Conservation (phyloP, 805 yeast species). For the Kazachstania martiniae region DNA sequence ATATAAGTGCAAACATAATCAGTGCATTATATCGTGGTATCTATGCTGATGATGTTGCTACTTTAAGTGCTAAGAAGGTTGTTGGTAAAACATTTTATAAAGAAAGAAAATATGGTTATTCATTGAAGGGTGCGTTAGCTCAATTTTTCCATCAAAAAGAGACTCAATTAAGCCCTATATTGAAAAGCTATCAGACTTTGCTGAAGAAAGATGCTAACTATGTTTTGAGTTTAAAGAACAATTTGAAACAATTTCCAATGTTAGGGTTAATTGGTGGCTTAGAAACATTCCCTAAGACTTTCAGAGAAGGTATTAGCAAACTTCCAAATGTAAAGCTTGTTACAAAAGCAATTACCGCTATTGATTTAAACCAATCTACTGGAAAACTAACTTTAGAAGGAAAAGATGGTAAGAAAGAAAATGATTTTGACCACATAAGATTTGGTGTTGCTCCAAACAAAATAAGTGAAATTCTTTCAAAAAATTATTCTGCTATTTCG, state of each 20-base stretch:
- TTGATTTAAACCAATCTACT: not conserved
- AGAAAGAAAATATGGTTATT: constrained; percentile 52
- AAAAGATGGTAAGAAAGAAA: not conserved
- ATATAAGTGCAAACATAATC: constrained; percentile 42
- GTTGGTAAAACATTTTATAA: constrained; percentile 43
- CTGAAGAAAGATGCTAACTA: constrained; percentile 32
- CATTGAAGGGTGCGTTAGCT: constrained; percentile 36
- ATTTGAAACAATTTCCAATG: constrained; percentile 50
- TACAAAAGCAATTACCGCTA: constrained; percentile 4
- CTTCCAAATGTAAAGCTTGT: constrained; percentile 28
- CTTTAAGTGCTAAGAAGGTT: constrained; percentile 55
- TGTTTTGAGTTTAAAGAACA: constrained; percentile 27
- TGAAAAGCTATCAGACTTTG: constrained; percentile 30
- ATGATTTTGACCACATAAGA: constrained; percentile 47
- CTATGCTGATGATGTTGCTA: constrained; percentile 72
- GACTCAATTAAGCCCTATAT: constrained; percentile 17
- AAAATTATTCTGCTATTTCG: constrained; percentile 9
- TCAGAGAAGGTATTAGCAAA: constrained; percentile 30
- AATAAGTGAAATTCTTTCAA: constrained; percentile 28
- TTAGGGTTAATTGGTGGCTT: constrained; percentile 48
- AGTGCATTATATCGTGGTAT: constrained; percentile 86
- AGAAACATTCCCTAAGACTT: constrained; percentile 37
- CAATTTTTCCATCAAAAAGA: constrained; percentile 24
- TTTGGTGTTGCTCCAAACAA: constrained; percentile 42
- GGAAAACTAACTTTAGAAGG: not conserved